Evolutionary conservation across 345 rosid genomes (phyloP).

Genomic region (Durio zibethinus): DNA sequence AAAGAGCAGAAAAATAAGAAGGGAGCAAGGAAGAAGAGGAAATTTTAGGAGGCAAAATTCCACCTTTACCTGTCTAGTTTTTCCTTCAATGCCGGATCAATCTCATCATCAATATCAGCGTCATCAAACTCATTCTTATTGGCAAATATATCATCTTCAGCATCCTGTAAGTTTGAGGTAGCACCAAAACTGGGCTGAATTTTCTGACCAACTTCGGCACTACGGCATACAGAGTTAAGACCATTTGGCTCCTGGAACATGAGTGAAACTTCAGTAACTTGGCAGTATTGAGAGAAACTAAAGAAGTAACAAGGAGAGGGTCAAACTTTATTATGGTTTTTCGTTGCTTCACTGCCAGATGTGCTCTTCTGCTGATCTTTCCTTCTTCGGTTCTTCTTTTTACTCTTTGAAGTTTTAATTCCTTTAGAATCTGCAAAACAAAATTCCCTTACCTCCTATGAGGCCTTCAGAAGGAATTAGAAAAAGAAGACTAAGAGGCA

Average conservation of each 20-base stretch:
- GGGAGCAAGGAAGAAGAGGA: neutral
- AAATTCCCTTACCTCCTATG: slow-evolving; percentile 28
- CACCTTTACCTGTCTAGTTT: slow-evolving; percentile 66
- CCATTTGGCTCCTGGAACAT: slow-evolving; percentile 43
- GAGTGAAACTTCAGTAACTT: slow-evolving; percentile 19
- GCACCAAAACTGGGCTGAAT: slow-evolving; percentile 34
- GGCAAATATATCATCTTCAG: slow-evolving; percentile 35
- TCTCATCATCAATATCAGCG: slow-evolving; percentile 64
- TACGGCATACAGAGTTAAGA: slow-evolving; percentile 30
- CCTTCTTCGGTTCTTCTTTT: slow-evolving; percentile 68
- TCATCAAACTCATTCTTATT: slow-evolving; percentile 55
- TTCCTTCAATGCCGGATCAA: slow-evolving; percentile 83
- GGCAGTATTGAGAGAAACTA: slow-evolving; percentile 10
- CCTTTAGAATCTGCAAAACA: slow-evolving; percentile 66
- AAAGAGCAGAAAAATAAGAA: neutral
- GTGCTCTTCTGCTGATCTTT: slow-evolving; percentile 50
- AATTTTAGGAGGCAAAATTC: neutral
- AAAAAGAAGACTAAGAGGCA: slow-evolving; percentile 36
- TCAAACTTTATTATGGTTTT: slow-evolving; percentile 45
- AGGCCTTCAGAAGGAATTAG: slow-evolving; percentile 40
- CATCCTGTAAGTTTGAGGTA: slow-evolving; percentile 38
- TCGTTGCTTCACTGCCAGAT: slow-evolving; percentile 30
- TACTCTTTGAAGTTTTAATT: slow-evolving; percentile 48
- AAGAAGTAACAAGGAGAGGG: slow-evolving; percentile 1
- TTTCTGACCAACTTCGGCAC: slow-evolving; percentile 33